Base-by-base conservation (phyloP, 129 eudicot species). In the carrot (Daucus carota) region DNA sequence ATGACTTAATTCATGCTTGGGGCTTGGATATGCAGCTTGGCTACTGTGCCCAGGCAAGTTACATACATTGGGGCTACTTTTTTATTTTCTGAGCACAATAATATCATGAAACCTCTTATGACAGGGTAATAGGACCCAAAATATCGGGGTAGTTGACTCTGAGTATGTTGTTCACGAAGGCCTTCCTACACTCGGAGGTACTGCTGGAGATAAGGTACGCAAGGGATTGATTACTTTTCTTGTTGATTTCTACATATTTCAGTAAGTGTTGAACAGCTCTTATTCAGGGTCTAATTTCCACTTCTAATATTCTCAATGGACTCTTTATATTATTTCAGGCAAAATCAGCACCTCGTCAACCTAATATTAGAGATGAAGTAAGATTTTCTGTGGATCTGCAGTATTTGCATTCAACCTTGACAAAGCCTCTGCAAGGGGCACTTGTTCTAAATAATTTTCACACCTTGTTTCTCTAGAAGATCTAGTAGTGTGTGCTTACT, bases 1-100 rank as follows among this genome's bases (percentile, higher is more conserved):
- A 93, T 75, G 98, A 93, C 68, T 83, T 90, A 54, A 84, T 90
- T 57, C 94, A 88, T 43, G 98, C 92, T n/a, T 93, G 98, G 98
- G 98, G 98, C 38, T 63, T 93, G 77, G 96, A 93, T 79, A 85
- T 84, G 81, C 89, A 87, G 83, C 82, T 93, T 14, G 98, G 96
- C 9, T 93, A 90, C 72, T 93, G 98, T 79, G 92, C 95, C 36
- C 90, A 88, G 92, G 92, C 77, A 59, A 72, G 74, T 82, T 66
- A 14, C 14, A 33, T 17, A 28, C 10, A 26, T 44, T 17, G 24
- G 29, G 42, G 44, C 52, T 26, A 11, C 42, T 47, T 76, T 8
- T 28, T 46, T 31, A 14, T 62, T 16, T 62, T 62, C 68, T 62
- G 17, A 41, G 24, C n/a, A 70, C 75, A 45, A 34, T 52, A 50